Percentiles rank a stretch among this genome's conserved stretches.
Evolutionary conservation across 352 stramenopile species (phyloP).

Genomic region (Globisporangium okanoganense): DNA sequence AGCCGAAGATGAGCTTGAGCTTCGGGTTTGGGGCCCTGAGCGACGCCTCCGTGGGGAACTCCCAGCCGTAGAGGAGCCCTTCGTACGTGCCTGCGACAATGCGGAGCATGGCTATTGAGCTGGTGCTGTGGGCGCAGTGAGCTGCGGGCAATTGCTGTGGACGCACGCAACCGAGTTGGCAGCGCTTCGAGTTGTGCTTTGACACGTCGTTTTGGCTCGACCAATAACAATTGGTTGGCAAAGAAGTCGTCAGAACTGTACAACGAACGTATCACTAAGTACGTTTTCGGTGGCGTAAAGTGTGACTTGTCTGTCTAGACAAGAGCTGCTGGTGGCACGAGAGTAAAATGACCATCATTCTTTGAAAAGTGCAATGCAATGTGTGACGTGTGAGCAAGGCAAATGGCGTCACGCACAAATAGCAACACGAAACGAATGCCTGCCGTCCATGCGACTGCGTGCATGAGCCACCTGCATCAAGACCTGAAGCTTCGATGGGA

Average conservation of each 20-base stretch:
- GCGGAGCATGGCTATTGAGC: slow-evolving; percentile 44
- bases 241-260: slow-evolving; percentile 11
- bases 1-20: slow-evolving; percentile 86
- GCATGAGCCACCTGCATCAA: not conserved
- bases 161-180: not conserved
- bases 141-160: not conserved
- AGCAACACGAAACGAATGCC: slow-evolving; percentile 3
- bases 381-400: slow-evolving; percentile 34
- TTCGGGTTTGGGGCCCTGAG: slow-evolving; percentile 28
- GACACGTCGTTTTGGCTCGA: not conserved
- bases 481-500: not conserved
- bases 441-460: not conserved
- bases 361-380: slow-evolving; percentile 21
- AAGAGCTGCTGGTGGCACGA: slow-evolving; percentile 18
- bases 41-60: slow-evolving; percentile 33
- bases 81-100: slow-evolving; percentile 85
- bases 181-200: not conserved
- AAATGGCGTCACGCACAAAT: not conserved
- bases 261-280: slow-evolving; percentile 19
- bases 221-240: slow-evolving; percentile 20
- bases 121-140: not conserved
- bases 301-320: not conserved
- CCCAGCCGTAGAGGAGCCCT: slow-evolving; percentile 84
- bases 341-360: not conserved
- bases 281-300: slow-evolving; percentile 17